Percentiles rank a stretch among this genome's conserved stretches.
Conservation (phyloP, 2,329 filamentous ascomycete genomes). For the Trichoderma sp. region DNA sequence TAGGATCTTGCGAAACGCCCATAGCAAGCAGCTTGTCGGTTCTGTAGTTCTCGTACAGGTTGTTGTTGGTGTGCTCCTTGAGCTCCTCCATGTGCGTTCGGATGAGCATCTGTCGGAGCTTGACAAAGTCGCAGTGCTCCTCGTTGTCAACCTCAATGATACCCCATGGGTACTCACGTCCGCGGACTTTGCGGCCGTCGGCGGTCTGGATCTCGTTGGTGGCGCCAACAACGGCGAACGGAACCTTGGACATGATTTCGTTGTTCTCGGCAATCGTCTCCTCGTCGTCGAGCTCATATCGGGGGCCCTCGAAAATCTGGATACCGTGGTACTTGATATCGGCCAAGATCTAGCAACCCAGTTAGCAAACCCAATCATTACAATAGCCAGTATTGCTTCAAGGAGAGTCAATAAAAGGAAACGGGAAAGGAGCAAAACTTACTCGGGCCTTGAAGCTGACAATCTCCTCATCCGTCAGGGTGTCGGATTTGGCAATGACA, state of each 20-base stretch:
- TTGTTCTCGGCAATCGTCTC: conserved; percentile 99
- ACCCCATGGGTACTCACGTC: conserved; percentile 96
- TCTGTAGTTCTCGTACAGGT: conserved; percentile 98
- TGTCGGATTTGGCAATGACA: conserved; percentile 98
- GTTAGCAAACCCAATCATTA: neutral
- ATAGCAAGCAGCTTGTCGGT: conserved; percentile 98
- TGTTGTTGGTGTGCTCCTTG: conserved; percentile 99
- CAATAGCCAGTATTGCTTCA: neutral
- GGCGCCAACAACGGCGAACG: conserved; percentile 95
- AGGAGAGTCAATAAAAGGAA: neutral
- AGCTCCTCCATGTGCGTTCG: conserved; percentile 99
- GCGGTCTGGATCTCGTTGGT: conserved; percentile 89
- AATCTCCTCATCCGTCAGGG: conserved; percentile 95
- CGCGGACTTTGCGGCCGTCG: conserved; percentile 92
- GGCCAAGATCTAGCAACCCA: conserved; percentile 70
- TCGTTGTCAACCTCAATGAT: conserved; percentile 99
- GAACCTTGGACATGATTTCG: conserved; percentile 99
- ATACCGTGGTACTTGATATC: conserved; percentile 97
- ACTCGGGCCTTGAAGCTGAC: conserved; percentile 92
- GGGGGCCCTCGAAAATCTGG: conserved; percentile 97
- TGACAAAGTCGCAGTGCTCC: conserved; percentile 99
- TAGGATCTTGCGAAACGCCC: conserved; percentile 97
- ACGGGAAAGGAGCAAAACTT: conserved; percentile 43
- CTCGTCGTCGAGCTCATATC: conserved; percentile 98
- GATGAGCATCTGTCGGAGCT: conserved; percentile 99